phyloP scores from a whole-genome alignment of 306 rosid species.

The Quercus wislizeni region DNA sequence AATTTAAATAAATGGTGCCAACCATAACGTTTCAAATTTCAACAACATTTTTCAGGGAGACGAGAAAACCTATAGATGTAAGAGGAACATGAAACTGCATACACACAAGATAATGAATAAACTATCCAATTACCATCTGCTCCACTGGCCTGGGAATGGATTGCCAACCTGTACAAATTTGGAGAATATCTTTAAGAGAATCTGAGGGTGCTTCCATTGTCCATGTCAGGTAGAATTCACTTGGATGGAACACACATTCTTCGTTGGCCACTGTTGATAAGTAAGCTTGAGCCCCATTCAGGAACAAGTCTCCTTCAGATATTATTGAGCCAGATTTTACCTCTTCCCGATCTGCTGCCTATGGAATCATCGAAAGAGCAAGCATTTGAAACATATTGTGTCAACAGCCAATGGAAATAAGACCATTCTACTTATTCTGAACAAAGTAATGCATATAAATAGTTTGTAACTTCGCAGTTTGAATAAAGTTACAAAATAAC shows the following conservation, averaged over 20 bases:
- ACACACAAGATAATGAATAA: neutral
- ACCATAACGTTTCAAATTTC: neutral
- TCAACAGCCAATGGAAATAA: neutral
- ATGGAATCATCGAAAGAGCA: constrained; percentile 8
- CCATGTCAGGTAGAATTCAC: constrained; percentile 57
- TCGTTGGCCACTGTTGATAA: constrained; percentile 18
- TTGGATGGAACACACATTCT: constrained; percentile 59
- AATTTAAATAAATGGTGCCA: neutral
- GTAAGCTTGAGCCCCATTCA: constrained; percentile 61
- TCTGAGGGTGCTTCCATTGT: constrained; percentile 56
- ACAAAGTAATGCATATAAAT: neutral
- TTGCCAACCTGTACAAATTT: constrained; percentile 65
- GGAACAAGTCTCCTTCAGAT: constrained; percentile 61
- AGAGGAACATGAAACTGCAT: neutral
- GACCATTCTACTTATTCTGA: neutral
- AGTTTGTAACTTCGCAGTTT: neutral
- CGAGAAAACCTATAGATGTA: neutral
- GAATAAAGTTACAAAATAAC: neutral
- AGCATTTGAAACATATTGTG: constrained; percentile 14
- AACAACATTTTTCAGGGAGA: neutral
- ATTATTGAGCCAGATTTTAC: constrained; percentile 36
- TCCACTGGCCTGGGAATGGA: constrained; percentile 48
- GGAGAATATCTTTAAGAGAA: constrained; percentile 52
- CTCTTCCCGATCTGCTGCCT: constrained; percentile 57
- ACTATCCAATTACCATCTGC: constrained; percentile 12